phyloP scores from a whole-genome alignment of 148 eudicot species.

The Arbutus unedo region DNA sequence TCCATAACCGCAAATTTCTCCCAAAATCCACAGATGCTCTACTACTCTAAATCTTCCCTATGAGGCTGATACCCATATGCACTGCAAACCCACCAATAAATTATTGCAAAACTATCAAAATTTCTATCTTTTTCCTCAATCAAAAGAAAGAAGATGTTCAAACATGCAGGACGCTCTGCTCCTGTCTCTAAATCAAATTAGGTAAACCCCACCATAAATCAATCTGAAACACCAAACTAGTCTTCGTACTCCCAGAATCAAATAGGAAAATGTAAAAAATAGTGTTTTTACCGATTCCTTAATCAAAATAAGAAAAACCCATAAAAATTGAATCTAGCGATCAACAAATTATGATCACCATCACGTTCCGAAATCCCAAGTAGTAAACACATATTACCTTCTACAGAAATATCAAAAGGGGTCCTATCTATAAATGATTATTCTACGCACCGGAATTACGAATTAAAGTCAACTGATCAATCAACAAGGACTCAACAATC shows the following conservation, averaged over 20 bases:
- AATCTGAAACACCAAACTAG: conserved; percentile 10
- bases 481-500: background rate
- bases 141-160: background rate
- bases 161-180: background rate
- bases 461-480: conserved; percentile 3
- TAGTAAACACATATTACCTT: background rate
- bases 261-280: background rate
- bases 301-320: background rate
- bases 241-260: background rate
- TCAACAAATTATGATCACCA: background rate
- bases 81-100: background rate
- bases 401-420: background rate
- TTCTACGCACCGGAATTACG: background rate
- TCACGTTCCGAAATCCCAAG: background rate
- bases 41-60: background rate
- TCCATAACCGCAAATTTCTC: conserved; percentile 26
- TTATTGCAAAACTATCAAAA: background rate
- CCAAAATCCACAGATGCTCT: background rate
- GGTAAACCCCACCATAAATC: background rate
- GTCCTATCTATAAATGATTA: background rate
- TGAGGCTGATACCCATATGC: background rate
- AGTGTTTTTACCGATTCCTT: background rate
- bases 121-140: background rate
- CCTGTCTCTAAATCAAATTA: background rate
- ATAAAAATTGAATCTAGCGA: background rate